Percentiles rank a stretch among this genome's conserved stretches.
Conservation (phyloP, 768 basidiomycete genomes). For the Mycena metata region DNA sequence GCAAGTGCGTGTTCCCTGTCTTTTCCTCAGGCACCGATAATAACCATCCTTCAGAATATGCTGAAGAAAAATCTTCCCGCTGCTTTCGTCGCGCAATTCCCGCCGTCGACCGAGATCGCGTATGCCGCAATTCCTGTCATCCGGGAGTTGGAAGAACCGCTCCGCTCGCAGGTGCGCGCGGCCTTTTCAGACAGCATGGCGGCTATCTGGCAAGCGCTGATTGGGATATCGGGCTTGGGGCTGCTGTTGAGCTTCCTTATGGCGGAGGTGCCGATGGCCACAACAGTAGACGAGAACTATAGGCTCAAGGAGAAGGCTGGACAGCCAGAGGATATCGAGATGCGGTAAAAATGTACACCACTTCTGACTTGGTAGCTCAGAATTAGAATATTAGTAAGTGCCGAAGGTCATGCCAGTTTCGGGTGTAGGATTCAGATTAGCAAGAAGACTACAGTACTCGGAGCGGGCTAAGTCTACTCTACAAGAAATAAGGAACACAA, state of each 20-base stretch:
- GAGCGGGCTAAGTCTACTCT: too few species aligned
- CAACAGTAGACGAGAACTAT: conserved; percentile 47
- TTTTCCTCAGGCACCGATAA: background rate
- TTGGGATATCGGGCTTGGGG: conserved; percentile 54
- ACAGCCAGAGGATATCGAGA: background rate
- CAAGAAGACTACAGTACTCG: too few species aligned
- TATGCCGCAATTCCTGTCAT: conserved; percentile 35
- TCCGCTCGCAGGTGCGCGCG: conserved; percentile 50
- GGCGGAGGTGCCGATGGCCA: conserved; percentile 49
- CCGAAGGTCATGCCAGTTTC: too few species aligned
- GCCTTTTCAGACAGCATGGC: conserved; percentile 58
- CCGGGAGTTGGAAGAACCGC: conserved; percentile 34
- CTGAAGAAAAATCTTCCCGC: conserved; percentile 42
- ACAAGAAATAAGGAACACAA: too few species aligned
- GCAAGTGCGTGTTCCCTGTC: background rate
- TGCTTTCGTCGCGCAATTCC: conserved; percentile 27
- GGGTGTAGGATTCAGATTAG: too few species aligned
- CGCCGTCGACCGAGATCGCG: conserved; percentile 10
- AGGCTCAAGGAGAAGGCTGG: conserved; percentile 39
- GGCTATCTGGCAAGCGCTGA: conserved; percentile 57
- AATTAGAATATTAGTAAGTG: too few species aligned
- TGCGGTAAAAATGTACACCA: too few species aligned
- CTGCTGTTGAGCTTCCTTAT: conserved; percentile 50
- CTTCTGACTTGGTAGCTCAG: too few species aligned
- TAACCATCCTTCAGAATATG: conserved; percentile 48